phyloP scores from a whole-genome alignment of 2,329 filamentous ascomycete species.

The Nothopassalora personata region DNA sequence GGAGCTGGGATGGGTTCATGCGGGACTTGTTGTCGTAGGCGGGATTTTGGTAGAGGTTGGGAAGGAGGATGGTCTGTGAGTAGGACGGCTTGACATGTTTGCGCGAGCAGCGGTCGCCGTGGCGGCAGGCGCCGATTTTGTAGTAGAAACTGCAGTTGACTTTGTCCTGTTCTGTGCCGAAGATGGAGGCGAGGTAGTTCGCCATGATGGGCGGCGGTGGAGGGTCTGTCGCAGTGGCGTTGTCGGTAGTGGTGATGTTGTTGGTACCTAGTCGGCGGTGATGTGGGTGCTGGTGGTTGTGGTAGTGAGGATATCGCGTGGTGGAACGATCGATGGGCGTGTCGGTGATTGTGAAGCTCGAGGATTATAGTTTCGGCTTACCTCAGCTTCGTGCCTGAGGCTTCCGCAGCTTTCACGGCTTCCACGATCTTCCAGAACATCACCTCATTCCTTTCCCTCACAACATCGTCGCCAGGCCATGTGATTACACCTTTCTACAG shows the following conservation, averaged over 20 bases:
- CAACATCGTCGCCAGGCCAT: too few species aligned
- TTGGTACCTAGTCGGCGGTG: background rate
- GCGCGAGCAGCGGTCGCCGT: conserved; percentile 94
- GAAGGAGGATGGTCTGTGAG: conserved; percentile 93
- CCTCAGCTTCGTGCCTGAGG: conserved; percentile 1
- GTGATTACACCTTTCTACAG: too few species aligned
- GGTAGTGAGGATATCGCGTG: background rate
- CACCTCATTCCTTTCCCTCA: background rate
- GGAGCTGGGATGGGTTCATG: conserved; percentile 92
- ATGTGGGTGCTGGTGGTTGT: background rate
- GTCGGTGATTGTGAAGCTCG: background rate
- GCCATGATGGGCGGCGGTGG: conserved; percentile 18
- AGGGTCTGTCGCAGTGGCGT: background rate
- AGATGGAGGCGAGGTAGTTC: conserved; percentile 78
- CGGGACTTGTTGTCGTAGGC: conserved; percentile 75
- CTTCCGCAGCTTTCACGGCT: background rate
- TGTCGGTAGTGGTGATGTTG: background rate
- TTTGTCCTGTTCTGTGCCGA: conserved; percentile 98
- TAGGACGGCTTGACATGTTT: conserved; percentile 99
- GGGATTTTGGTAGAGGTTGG: conserved; percentile 98
- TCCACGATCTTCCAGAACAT: background rate
- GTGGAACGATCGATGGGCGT: background rate
- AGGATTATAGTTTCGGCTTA: background rate
- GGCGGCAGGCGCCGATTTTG: conserved; percentile 98
- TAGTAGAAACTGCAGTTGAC: conserved; percentile 99